phyloP scores from a whole-genome alignment of 495 filamentous ascomycete species.

The Tuber melanosporum region DNA sequence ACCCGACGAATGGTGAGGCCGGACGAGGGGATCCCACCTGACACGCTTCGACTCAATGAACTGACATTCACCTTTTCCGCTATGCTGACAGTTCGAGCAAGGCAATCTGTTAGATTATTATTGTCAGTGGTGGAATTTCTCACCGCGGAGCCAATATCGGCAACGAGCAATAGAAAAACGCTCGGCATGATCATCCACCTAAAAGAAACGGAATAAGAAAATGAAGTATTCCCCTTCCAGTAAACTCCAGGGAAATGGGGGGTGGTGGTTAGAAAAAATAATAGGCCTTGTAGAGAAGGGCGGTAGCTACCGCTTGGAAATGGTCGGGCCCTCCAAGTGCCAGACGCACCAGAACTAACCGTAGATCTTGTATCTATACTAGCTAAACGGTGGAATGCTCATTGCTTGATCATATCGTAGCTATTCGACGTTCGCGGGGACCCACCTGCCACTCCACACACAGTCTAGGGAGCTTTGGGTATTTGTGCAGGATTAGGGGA shows the following conservation, averaged over 20 bases:
- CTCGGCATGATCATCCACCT: not conserved
- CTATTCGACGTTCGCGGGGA: not conserved
- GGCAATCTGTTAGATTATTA: conserved; percentile 13
- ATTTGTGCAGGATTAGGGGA: not conserved
- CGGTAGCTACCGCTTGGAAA: not conserved
- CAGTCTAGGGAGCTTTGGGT: not conserved
- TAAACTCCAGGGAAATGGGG: too few relatives aligned
- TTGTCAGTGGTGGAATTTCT: not conserved
- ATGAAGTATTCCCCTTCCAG: too few relatives aligned
- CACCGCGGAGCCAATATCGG: not conserved
- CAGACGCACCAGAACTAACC: not conserved
- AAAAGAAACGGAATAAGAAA: not conserved
- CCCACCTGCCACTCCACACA: not conserved
- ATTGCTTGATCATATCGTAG: not conserved
- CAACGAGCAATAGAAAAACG: not conserved
- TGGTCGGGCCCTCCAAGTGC: not conserved
- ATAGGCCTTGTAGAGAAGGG: not conserved
- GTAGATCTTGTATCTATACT: not conserved
- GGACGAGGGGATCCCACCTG: conserved; percentile 6
- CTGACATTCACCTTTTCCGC: conserved; percentile 22
- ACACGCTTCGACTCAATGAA: conserved; percentile 30
- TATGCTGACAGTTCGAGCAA: conserved; percentile 27
- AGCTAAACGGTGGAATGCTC: not conserved
- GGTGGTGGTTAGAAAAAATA: too few relatives aligned
- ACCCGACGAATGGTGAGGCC: not conserved